These are phyloP conservation scores for Taphrina populina DNA, from an alignment of 1,139 yeast species.

Conservation along the genomic window DNA sequence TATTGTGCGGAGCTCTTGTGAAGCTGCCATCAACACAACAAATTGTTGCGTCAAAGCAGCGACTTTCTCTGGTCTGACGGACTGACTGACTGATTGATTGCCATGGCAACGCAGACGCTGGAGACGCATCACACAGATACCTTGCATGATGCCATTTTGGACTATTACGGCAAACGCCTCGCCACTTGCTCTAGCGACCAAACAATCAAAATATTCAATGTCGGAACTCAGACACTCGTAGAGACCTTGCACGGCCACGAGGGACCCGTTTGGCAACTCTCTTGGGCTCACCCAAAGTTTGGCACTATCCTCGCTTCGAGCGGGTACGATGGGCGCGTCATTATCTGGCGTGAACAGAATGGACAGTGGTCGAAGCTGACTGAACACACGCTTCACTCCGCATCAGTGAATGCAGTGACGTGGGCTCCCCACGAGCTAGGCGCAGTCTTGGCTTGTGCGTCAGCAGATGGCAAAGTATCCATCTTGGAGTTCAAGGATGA, in stretches of 20 bases:
- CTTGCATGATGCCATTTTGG: slow-evolving; percentile 89
- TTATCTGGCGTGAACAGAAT: slow-evolving; percentile 94
- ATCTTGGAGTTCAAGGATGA: slow-evolving; percentile 89
- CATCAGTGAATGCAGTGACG: slow-evolving; percentile 86
- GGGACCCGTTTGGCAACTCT: slow-evolving; percentile 98
- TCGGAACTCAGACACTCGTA: slow-evolving; percentile 42
- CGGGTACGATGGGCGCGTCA: slow-evolving; percentile 90
- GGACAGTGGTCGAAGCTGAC: slow-evolving; percentile 80
- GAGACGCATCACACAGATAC: slow-evolving; percentile 27
- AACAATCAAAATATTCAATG: slow-evolving; percentile 86
- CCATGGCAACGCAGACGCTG: slow-evolving; percentile 20
- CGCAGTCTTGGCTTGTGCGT: slow-evolving; percentile 82
- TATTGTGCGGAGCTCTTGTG: no score
- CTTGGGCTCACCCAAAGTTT: slow-evolving; percentile 99
- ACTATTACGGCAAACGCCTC: slow-evolving; percentile 89
- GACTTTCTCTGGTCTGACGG: no score
- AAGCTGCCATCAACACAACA: no score
- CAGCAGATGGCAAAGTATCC: slow-evolving; percentile 89
- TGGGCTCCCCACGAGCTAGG: slow-evolving; percentile 96
- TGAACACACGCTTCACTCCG: slow-evolving; percentile 84
- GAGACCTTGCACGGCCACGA: slow-evolving; percentile 56
- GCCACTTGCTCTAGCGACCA: slow-evolving; percentile 96
- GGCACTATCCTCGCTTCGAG: slow-evolving; percentile 93
- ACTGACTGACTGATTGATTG: no score
- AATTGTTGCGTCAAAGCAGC: no score